These are phyloP conservation scores for Solanum gandarillasii DNA, from an alignment of 257 asterid genomes.

Conservation along the genomic window DNA sequence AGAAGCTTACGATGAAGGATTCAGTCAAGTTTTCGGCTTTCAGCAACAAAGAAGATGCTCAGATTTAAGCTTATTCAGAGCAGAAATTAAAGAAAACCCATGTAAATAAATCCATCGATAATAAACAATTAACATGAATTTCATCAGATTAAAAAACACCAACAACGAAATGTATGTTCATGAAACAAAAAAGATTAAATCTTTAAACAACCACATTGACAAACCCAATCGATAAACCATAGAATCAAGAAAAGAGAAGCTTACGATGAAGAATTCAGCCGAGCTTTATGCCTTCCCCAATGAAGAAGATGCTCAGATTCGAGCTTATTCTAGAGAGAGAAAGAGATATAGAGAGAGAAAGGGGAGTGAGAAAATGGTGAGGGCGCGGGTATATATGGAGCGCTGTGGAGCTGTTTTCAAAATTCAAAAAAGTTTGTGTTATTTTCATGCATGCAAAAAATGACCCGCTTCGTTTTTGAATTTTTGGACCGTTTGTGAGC, in stretches of 20 bases:
- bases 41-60: neutral
- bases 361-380: neutral
- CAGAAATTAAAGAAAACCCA: neutral
- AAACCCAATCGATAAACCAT: neutral
- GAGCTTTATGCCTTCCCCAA: neutral
- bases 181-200: neutral
- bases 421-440: slow-evolving; percentile 13
- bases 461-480: slow-evolving; percentile 39
- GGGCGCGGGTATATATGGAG: slow-evolving; percentile 24
- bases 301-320: neutral
- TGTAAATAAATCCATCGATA: neutral
- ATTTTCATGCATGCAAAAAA: neutral
- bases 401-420: slow-evolving; percentile 27
- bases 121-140: neutral
- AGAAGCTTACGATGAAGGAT: neutral
- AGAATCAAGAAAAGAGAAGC: neutral
- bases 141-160: neutral
- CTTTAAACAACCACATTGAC: neutral
- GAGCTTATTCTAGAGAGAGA: neutral
- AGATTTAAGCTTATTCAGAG: neutral
- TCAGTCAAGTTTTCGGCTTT: neutral
- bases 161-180: neutral
- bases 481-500: slow-evolving; percentile 35
- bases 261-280: slow-evolving; percentile 3
- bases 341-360: neutral